Conservation (phyloP, 1,284 basidiomycete genomes). For the Rhodotorula sp. region DNA sequence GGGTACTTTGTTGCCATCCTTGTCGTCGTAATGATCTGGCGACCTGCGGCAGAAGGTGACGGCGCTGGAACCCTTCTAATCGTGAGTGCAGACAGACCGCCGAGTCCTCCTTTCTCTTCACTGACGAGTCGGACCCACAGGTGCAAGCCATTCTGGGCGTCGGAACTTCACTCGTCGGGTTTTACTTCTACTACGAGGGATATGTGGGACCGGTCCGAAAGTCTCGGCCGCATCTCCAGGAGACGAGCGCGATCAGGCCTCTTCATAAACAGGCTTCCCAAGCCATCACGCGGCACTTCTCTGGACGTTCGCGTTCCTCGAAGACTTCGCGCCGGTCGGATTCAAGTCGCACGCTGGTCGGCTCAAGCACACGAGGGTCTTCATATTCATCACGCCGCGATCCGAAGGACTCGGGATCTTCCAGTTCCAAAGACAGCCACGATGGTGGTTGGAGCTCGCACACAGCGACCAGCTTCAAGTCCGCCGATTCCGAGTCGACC, state of each 20-base stretch:
- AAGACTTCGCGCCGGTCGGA: neutral
- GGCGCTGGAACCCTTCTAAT: neutral
- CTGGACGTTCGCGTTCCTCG: neutral
- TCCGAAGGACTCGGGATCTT: no score
- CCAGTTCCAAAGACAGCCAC: no score
- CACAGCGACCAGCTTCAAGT: no score
- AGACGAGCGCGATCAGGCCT: no score
- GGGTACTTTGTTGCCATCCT: neutral
- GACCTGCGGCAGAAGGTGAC: neutral
- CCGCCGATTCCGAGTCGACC: no score
- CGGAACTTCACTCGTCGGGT: neutral
- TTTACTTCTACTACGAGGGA: constrained; percentile 10
- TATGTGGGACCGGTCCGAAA: neutral
- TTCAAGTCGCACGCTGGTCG: neutral
- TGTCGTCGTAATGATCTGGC: constrained; percentile 7
- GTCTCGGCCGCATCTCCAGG: no score
- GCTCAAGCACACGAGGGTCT: neutral
- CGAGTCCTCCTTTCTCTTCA: neutral
- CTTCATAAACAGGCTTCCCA: no score
- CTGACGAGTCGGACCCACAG: neutral
- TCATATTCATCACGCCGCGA: no score
- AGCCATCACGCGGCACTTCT: no score
- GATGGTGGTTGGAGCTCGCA: no score
- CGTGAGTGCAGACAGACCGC: neutral
- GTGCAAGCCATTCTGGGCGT: constrained; percentile 5